Evolutionary conservation across 2,329 filamentous ascomycete genomes (phyloP).

Genomic region (Aaosphaeria arxii): DNA sequence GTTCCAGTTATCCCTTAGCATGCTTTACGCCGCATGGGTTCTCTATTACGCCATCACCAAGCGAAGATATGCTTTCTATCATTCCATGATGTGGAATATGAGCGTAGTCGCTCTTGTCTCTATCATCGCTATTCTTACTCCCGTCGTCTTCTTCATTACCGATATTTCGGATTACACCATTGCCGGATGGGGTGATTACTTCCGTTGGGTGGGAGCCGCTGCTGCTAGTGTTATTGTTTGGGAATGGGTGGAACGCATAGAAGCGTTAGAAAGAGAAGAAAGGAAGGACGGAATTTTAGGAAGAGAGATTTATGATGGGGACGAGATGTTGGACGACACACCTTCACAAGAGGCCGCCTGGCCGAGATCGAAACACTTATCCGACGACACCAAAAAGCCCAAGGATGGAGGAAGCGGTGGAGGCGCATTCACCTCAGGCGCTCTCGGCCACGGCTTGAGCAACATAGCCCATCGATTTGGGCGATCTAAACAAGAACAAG

Average conservation of each 20-base stretch:
- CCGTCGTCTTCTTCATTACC: slow-evolving; percentile 88
- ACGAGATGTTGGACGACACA: slow-evolving; percentile 79
- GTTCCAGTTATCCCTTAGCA: slow-evolving; percentile 80
- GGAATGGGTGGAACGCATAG: slow-evolving; percentile 97
- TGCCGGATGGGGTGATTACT: slow-evolving; percentile 91
- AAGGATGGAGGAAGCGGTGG: slow-evolving; percentile 16
- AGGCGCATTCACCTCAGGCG: slow-evolving; percentile 22
- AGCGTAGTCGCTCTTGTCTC: slow-evolving; percentile 76
- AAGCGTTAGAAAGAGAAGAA: slow-evolving; percentile 86
- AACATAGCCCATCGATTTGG: slow-evolving; percentile 25
- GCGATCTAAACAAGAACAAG: slow-evolving; percentile 24
- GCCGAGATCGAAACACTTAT: slow-evolving; percentile 40
- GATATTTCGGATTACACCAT: slow-evolving; percentile 84
- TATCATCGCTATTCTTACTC: slow-evolving; percentile 77
- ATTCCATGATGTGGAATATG: slow-evolving; percentile 87
- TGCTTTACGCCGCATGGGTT: slow-evolving; percentile 90
- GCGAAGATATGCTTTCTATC: slow-evolving; percentile 85
- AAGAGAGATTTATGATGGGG: slow-evolving; percentile 87
- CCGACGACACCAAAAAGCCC: slow-evolving; percentile 31
- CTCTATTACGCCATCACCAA: slow-evolving; percentile 93
- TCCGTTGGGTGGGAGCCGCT: slow-evolving; percentile 92
- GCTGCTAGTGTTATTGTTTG: slow-evolving; percentile 95
- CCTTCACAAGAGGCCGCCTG: slow-evolving; percentile 57
- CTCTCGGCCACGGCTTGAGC: slow-evolving; percentile 19
- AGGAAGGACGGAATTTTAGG: slow-evolving; percentile 91